Percentiles rank a stretch among this genome's conserved stretches.
phyloP scores from a whole-genome alignment of 2,329 filamentous ascomycete genomes.

The Lachnellula hyalina region DNA sequence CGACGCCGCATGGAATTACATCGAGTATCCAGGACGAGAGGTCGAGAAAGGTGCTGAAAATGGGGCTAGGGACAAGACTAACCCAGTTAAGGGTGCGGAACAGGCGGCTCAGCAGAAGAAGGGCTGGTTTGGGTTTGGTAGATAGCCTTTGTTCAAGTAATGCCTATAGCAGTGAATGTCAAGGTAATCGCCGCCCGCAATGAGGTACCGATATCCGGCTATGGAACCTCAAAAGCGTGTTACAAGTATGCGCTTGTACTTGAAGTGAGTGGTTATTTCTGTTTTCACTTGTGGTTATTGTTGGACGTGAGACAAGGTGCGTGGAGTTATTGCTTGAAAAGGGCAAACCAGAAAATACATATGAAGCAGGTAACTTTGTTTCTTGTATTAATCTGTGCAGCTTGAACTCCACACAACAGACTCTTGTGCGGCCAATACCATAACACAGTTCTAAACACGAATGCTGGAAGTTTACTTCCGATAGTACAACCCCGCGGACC shows the following conservation, averaged over 20 bases:
- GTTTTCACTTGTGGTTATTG: not conserved
- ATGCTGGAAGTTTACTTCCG: not conserved
- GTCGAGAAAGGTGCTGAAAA: conserved; percentile 28
- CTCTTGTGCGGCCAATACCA: not conserved
- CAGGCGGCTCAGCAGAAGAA: conserved; percentile 51
- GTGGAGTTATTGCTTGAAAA: too few relatives aligned
- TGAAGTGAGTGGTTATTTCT: too few relatives aligned
- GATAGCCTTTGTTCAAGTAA: conserved; percentile 12
- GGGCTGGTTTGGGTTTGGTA: conserved; percentile 70
- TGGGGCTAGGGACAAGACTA: conserved; percentile 16
- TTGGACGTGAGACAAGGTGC: not conserved
- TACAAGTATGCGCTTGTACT: too few relatives aligned
- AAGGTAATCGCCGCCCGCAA: not conserved
- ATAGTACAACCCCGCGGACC: not conserved
- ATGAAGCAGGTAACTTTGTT: too few relatives aligned
- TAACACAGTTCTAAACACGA: not conserved
- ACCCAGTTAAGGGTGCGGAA: conserved; percentile 30
- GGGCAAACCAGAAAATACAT: too few relatives aligned
- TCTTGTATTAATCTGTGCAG: not conserved
- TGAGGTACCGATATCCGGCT: too few relatives aligned
- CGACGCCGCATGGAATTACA: conserved; percentile 96
- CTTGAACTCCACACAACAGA: not conserved
- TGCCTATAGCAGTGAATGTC: not conserved
- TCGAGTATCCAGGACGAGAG: conserved; percentile 73
- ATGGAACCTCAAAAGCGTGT: too few relatives aligned